Percentiles rank a stretch among this genome's conserved stretches.
Conservation (phyloP, 805 yeast species). For the Yarrowia bubula region DNA sequence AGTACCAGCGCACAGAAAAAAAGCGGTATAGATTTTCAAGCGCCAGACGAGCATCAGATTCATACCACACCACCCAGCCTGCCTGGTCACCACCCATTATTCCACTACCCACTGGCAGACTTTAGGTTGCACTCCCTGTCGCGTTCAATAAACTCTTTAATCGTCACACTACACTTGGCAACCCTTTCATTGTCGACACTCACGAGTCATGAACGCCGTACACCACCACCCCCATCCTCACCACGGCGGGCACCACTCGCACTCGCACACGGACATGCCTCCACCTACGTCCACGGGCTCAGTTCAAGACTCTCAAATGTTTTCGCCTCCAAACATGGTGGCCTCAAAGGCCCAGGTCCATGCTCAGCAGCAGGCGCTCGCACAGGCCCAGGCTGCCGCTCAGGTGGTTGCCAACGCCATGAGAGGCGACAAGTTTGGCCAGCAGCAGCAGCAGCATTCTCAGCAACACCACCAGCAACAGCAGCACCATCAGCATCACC, state of each 20-base stretch:
- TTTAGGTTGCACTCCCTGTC: slow-evolving; percentile 13
- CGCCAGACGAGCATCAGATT: too few relatives aligned
- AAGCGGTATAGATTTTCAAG: too few relatives aligned
- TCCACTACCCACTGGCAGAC: not conserved
- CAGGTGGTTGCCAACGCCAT: slow-evolving; percentile 17
- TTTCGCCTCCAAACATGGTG: not conserved
- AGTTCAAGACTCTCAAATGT: not conserved
- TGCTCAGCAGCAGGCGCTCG: slow-evolving; percentile 22
- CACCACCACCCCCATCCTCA: slow-evolving; percentile 14
- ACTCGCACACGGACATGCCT: slow-evolving; percentile 7
- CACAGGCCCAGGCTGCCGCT: slow-evolving; percentile 26
- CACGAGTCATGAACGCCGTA: slow-evolving; percentile 22
- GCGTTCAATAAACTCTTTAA: slow-evolving; percentile 13
- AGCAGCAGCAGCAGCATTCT: not conserved
- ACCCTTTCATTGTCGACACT: not conserved
- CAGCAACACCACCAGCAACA: not conserved
- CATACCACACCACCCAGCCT: too few relatives aligned
- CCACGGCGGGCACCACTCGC: slow-evolving; percentile 12
- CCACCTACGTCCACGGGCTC: slow-evolving; percentile 3
- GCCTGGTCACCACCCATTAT: too few relatives aligned
- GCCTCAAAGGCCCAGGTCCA: slow-evolving; percentile 26
- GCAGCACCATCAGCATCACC: not conserved
- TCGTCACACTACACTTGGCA: slow-evolving; percentile 1
- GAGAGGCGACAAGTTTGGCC: not conserved
- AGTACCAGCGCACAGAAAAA: not conserved